These are phyloP conservation scores for Piromyces finnis DNA, from an alignment of 192 early-diverging fungal species.

Conservation along the genomic window DNA sequence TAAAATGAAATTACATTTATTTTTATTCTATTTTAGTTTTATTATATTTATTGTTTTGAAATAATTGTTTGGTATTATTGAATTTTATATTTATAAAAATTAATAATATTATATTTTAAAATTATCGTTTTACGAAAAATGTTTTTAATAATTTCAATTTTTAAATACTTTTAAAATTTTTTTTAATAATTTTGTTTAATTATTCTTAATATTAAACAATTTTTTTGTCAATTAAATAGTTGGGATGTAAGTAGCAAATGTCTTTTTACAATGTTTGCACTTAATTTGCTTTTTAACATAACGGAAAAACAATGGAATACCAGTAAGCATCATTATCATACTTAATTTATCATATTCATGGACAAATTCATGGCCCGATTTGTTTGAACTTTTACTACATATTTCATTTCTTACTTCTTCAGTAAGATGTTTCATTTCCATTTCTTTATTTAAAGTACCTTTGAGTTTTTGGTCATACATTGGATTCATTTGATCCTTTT, in stretches of 20 bases:
- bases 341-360: background rate
- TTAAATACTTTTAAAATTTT: no score
- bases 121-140: no score
- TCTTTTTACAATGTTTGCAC: background rate
- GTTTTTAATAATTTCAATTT: no score
- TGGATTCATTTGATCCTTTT: background rate
- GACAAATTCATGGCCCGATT: background rate
- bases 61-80: no score
- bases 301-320: background rate
- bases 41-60: no score
- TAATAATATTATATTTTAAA: no score
- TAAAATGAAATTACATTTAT: no score
- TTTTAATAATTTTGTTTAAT: no score
- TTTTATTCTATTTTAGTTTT: no score
- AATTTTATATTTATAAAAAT: no score
- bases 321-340: background rate
- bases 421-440: background rate
- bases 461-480: background rate
- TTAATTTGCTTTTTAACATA: background rate
- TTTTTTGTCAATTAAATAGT: background rate
- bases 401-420: background rate
- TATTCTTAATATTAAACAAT: no score
- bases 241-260: background rate
- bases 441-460: background rate
- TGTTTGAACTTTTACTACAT: background rate